Conservation (phyloP, 768 basidiomycete species). For the Russula olivacea region DNA sequence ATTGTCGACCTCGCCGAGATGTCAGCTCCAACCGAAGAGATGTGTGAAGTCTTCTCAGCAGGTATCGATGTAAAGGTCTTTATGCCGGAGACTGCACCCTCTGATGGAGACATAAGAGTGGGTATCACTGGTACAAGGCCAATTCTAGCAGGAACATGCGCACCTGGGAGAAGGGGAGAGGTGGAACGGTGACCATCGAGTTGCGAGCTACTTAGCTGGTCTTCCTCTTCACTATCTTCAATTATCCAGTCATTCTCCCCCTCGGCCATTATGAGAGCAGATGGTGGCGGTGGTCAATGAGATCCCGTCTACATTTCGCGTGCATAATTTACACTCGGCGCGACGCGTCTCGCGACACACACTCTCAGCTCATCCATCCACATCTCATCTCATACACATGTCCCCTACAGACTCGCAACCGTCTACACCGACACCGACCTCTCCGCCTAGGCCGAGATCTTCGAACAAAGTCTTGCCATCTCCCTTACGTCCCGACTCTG, state of each 20-base stretch:
- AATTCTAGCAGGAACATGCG: conserved; percentile 6
- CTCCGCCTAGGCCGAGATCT: conserved; percentile 19
- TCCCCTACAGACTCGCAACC: conserved; percentile 12
- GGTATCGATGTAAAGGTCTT: conserved; percentile 12
- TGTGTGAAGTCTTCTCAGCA: conserved; percentile 8
- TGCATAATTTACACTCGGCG: background rate
- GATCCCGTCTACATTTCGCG: background rate
- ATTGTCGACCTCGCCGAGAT: conserved; percentile 2
- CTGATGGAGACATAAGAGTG: conserved; percentile 4
- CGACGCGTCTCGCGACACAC: conserved; percentile 3
- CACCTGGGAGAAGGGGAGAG: conserved; percentile 9
- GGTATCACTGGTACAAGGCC: conserved; percentile 16
- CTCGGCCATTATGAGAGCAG: background rate
- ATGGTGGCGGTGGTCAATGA: background rate
- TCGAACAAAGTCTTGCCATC: conserved; percentile 17
- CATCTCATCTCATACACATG: background rate
- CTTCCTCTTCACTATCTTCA: conserved; percentile 25
- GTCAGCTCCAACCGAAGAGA: conserved; percentile 13
- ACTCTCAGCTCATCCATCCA: background rate
- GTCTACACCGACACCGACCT: conserved; percentile 2
- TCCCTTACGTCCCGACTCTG: conserved; percentile 19
- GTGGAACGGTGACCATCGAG: background rate
- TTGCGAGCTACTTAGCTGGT: conserved; percentile 1
- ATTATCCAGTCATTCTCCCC: conserved; percentile 20
- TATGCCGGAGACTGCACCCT: conserved; percentile 17